phyloP scores from a whole-genome alignment of 1,284 basidiomycete genomes.

The Caloboletus inedulis region DNA sequence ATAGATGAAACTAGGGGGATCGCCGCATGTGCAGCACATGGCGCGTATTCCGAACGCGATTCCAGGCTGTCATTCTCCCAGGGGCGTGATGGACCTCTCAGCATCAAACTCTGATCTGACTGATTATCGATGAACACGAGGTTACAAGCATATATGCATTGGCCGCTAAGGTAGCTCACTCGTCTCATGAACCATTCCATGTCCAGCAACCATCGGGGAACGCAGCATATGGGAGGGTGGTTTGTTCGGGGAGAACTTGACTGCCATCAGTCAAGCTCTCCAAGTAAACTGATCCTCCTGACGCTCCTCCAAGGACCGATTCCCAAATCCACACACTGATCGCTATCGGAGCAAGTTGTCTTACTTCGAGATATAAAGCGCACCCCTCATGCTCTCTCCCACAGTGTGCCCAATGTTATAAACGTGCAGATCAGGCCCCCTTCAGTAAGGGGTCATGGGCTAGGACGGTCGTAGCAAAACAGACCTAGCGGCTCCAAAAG shows the following conservation, averaged over 20 bases:
- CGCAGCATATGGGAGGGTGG: not conserved
- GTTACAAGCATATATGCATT: not conserved
- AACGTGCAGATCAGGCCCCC: too few species aligned
- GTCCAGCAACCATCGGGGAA: not conserved
- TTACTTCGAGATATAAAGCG: not conserved
- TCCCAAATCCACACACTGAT: not conserved
- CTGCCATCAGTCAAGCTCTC: conserved; percentile 1
- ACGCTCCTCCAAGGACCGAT: not conserved
- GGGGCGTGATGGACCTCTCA: not conserved
- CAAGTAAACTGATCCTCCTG: not conserved
- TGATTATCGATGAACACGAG: conserved; percentile 10
- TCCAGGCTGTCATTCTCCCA: not conserved
- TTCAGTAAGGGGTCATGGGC: too few species aligned
- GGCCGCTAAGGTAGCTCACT: not conserved
- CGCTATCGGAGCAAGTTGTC: not conserved
- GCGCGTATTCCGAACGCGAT: not conserved
- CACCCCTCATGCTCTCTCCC: not conserved
- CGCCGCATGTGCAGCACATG: not conserved
- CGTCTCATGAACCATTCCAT: not conserved
- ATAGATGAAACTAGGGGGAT: not conserved
- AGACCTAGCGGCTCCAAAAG: too few species aligned
- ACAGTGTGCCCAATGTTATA: too few species aligned
- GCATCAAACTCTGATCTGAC: not conserved
- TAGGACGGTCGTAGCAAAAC: too few species aligned
- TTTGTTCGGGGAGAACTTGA: conserved; percentile 14